Base-by-base conservation (phyloP, 2,329 filamentous ascomycete genomes). In the Ophiostoma montium region DNA sequence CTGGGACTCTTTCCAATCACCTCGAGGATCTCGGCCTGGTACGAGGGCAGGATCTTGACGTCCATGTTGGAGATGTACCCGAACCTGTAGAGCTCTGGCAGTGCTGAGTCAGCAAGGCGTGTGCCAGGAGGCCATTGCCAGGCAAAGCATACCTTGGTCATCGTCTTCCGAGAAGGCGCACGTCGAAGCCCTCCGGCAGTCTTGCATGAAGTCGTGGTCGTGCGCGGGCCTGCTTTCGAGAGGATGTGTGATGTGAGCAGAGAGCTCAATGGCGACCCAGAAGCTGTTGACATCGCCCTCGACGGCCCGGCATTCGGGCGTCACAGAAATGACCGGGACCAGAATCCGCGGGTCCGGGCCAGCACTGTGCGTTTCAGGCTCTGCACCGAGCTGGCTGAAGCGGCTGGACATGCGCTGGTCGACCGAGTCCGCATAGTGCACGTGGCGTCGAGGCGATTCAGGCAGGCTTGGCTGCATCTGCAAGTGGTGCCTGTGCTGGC, bases 21-120 rank as follows among this genome's bases (percentile, higher is more conserved):
- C 46, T 75, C 67, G 11, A 72, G 44, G 31, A 76, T 59, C 6
- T 61, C 61, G 38, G 64, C 70, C 32, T 63, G 64, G 19, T 53
- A 51, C 1, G 65, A 62, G 0, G 74, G 67, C 6, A 69, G 52
- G 19, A 77, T 57, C 19, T 75, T 65, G 3, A 75, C 60, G 2
- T 61, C 63, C 35, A 76, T 55, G 50, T 76, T 65, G 55, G 72
- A 69, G 13, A 78, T 60, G 51, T 68, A 71, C 11, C 70, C 72
- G 58, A 70, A 70, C 32, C 63, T 63, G 50, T 66, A 61, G n/a
- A 52, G 27, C 3, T 43, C 54, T 55, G 6, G 23, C 23, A 27
- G 23, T 27, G 23, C 23, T 27, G 4, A 27, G 23, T 27, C 23
- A 27, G 23, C 23, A 27, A 27, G 8, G 23, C 23, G 23, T 27